phyloP scores from a whole-genome alignment of 2,329 filamentous ascomycete genomes.

The Onygena corvina region DNA sequence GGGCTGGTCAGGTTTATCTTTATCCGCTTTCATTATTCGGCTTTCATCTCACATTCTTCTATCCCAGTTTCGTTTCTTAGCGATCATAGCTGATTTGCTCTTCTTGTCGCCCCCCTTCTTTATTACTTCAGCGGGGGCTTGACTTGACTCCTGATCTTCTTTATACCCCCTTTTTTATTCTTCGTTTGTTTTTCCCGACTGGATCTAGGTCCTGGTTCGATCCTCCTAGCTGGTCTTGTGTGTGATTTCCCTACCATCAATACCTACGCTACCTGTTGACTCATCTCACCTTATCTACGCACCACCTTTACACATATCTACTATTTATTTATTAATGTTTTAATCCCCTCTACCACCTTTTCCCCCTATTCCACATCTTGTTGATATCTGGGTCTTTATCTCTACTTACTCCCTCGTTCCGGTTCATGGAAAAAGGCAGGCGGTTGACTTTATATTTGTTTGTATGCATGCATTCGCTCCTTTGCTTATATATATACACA shows the following conservation, averaged over 20 bases:
- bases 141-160: slow-evolving; percentile 2
- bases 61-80: background rate
- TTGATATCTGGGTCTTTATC: background rate
- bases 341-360: background rate
- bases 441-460: slow-evolving; percentile 4
- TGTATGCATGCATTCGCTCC: slow-evolving; percentile 6
- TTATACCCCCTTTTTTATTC: slow-evolving; percentile 6
- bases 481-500: background rate
- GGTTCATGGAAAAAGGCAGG: slow-evolving; percentile 3
- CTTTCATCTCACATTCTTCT: background rate
- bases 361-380: background rate
- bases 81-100: slow-evolving; percentile 6
- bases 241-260: background rate
- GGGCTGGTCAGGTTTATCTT: slow-evolving; percentile 6
- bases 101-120: background rate
- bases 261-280: background rate
- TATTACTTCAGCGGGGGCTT: background rate
- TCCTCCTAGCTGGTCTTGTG: slow-evolving; percentile 4
- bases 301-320: background rate
- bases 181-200: background rate
- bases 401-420: background rate
- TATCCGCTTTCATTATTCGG: background rate
- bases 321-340: slow-evolving; percentile 7
- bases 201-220: slow-evolving; percentile 4
- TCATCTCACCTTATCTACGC: background rate